phyloP scores from a whole-genome alignment of 495 filamentous ascomycete genomes.

The Penicillium desertorum region DNA sequence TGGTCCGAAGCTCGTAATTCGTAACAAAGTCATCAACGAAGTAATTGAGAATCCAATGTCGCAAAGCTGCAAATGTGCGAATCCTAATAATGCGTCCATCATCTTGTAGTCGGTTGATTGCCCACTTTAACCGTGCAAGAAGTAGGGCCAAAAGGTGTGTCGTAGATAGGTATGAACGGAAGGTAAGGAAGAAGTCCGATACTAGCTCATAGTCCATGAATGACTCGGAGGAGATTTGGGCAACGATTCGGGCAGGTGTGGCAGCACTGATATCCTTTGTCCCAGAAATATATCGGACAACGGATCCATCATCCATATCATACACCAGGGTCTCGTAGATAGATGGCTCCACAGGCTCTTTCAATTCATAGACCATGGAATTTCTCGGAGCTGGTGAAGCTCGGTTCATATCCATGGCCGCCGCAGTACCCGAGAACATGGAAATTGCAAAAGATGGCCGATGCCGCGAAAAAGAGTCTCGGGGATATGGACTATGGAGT shows the following conservation, averaged over 20 bases:
- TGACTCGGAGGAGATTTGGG: conserved; percentile 94
- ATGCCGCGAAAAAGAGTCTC: conserved; percentile 27
- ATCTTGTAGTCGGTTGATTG: conserved; percentile 75
- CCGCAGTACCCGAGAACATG: conserved; percentile 50
- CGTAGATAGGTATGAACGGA: conserved; percentile 76
- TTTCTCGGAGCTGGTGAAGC: conserved; percentile 34
- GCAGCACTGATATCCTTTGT: conserved; percentile 81
- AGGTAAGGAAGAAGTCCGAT: conserved; percentile 98
- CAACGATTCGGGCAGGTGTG: conserved; percentile 86
- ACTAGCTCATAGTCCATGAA: conserved; percentile 98
- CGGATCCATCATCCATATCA: conserved; percentile 69
- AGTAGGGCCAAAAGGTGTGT: conserved; percentile 77
- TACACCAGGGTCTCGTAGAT: conserved; percentile 81
- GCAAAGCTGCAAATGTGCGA: conserved; percentile 90
- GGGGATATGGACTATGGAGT: conserved; percentile 23
- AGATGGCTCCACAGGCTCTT: conserved; percentile 49
- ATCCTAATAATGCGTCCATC: conserved; percentile 89
- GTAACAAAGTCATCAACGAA: conserved; percentile 93
- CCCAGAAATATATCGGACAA: conserved; percentile 77
- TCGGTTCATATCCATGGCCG: conserved; percentile 35
- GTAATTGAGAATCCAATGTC: conserved; percentile 98
- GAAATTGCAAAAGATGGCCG: conserved; percentile 42
- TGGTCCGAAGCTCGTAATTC: conserved; percentile 72
- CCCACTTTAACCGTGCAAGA: conserved; percentile 83
- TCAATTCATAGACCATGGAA: conserved; percentile 45